Evolutionary conservation across 139 green algal species (phyloP).

Genomic region (Chloropicon primus): DNA sequence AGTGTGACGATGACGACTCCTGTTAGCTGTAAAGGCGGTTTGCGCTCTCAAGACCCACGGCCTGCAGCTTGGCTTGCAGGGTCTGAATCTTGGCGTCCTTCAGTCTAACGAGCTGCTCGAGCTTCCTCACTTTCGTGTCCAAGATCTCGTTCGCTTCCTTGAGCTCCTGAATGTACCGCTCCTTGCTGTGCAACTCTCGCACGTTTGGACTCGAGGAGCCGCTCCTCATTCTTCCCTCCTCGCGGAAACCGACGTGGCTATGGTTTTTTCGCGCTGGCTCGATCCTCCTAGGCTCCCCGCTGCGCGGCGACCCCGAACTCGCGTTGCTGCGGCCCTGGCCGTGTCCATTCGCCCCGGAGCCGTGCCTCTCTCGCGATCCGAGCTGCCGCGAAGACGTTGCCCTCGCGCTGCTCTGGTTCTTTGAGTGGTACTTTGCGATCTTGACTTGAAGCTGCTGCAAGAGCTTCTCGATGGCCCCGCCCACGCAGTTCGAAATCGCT

Average conservation of each 20-base stretch:
- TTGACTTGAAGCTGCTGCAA: slow-evolving; percentile 18
- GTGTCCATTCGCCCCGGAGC: too few species aligned
- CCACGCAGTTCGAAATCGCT: neutral
- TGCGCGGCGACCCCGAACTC: neutral
- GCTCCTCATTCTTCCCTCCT: neutral
- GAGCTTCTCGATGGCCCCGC: neutral
- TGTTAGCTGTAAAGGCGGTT: neutral
- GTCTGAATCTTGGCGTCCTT: slow-evolving; percentile 88
- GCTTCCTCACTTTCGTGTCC: slow-evolving; percentile 74
- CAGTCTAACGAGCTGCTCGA: slow-evolving; percentile 79
- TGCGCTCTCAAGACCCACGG: slow-evolving; percentile 20
- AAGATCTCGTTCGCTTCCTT: slow-evolving; percentile 72
- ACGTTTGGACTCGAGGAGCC: neutral
- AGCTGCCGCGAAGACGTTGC: neutral
- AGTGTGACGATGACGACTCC: neutral
- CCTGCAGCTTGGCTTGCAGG: slow-evolving; percentile 50
- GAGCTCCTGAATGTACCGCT: slow-evolving; percentile 53
- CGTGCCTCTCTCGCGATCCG: neutral
- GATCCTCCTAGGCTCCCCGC: neutral
- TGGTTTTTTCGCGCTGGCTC: neutral
- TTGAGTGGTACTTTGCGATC: slow-evolving; percentile 31
- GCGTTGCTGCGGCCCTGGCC: neutral
- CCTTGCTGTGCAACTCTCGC: slow-evolving; percentile 14
- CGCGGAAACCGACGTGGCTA: neutral
- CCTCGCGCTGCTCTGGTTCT: neutral